These are phyloP conservation scores for Ambrosiella beaveri DNA, from an alignment of 2,329 filamentous ascomycete species.

Conservation along the genomic window DNA sequence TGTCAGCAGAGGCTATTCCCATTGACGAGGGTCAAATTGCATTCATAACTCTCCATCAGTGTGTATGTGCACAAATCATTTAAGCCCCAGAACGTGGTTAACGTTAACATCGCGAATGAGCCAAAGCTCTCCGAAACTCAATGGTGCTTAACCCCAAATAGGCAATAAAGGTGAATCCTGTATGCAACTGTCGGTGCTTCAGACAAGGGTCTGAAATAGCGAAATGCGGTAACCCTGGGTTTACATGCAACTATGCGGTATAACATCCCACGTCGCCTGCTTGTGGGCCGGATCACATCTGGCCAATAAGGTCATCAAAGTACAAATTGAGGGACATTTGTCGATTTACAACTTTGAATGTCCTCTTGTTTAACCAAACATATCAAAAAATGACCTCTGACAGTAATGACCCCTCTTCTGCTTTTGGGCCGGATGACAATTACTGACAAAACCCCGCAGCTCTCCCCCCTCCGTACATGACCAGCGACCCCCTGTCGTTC, in stretches of 20 bases:
- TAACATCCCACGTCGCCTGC: neutral
- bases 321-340: neutral
- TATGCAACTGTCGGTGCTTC: too few species aligned
- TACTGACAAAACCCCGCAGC: conserved; percentile 1
- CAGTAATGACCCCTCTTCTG: neutral
- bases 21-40: neutral
- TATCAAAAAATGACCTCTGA: neutral
- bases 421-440: neutral
- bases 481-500: conserved; percentile 71
- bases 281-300: neutral
- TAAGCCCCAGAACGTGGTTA: too few species aligned
- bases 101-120: neutral
- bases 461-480: conserved; percentile 52
- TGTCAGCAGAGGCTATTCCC: too few species aligned
- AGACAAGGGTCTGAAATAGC: too few species aligned
- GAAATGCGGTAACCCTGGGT: neutral
- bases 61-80: neutral
- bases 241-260: neutral
- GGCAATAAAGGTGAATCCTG: too few species aligned
- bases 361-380: neutral
- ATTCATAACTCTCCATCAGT: too few species aligned
- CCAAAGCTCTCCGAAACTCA: neutral
- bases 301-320: neutral
- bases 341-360: too few species aligned
- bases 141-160: too few species aligned